Conservation (phyloP, 306 rosid genomes). For the Canavalia ensiformis region DNA sequence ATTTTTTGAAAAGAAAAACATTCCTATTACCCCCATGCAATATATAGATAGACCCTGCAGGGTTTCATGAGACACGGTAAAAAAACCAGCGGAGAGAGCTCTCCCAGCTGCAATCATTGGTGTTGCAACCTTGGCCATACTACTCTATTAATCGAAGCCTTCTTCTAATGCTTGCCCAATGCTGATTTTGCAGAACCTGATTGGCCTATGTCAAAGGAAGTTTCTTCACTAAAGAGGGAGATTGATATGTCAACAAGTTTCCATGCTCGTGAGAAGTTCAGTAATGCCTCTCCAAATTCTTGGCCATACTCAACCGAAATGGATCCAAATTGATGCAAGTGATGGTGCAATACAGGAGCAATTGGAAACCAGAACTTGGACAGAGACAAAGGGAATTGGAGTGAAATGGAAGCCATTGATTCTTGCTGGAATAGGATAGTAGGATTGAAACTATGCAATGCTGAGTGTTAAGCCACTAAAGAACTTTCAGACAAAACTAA, state of each 20-base stretch:
- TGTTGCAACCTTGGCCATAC: constrained; percentile 90
- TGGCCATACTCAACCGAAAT: constrained; percentile 85
- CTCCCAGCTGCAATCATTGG: constrained; percentile 77
- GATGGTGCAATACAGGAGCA: constrained; percentile 47
- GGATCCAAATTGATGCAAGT: constrained; percentile 59
- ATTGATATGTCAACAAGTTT: constrained; percentile 83
- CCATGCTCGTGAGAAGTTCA: constrained; percentile 92
- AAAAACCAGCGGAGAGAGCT: constrained; percentile 63
- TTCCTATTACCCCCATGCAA: no score
- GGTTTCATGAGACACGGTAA: no score
- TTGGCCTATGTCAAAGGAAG: constrained; percentile 69
- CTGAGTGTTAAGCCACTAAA: constrained; percentile 46
- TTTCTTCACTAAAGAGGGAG: constrained; percentile 68
- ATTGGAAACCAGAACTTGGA: constrained; percentile 50
- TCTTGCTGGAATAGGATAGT: constrained; percentile 6
- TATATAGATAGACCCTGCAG: no score
- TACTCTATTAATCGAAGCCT: constrained; percentile 94
- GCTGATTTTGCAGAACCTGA: constrained; percentile 76
- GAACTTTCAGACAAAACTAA: neutral
- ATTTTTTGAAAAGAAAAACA: no score
- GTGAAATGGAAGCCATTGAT: constrained; percentile 71
- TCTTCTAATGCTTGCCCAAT: constrained; percentile 89
- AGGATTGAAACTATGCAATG: constrained; percentile 7
- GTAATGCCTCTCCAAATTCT: constrained; percentile 82
- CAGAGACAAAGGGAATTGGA: constrained; percentile 54